These are phyloP conservation scores for Podospora comata DNA, from an alignment of 495 filamentous ascomycete species.

Conservation along the genomic window DNA sequence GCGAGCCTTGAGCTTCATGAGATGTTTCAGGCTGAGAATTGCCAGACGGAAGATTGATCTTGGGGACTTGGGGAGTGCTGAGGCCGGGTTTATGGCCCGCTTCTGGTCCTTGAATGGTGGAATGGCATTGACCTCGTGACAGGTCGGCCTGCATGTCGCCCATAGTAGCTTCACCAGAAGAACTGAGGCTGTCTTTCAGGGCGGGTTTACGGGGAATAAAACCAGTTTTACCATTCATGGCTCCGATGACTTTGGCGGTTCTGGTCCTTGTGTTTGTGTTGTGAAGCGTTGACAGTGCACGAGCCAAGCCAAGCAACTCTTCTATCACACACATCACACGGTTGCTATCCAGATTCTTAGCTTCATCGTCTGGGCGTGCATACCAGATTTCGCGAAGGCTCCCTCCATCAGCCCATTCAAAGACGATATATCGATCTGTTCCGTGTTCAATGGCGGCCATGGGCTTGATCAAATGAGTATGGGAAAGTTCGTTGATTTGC, in stretches of 20 bases:
- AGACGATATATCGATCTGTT: background rate
- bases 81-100: no score
- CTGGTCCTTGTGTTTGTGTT: background rate
- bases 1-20: no score
- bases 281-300: background rate
- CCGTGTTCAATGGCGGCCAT: slow-evolving; percentile 6
- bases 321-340: background rate
- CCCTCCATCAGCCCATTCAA: slow-evolving; percentile 13
- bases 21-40: no score
- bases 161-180: no score
- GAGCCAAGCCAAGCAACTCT: background rate
- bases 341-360: background rate
- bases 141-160: no score
- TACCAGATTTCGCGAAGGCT: slow-evolving; percentile 10
- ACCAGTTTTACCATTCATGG: no score
- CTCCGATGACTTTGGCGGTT: background rate
- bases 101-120: no score
- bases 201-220: no score
- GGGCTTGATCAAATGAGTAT: slow-evolving; percentile 10
- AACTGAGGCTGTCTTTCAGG: no score
- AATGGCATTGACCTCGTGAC: no score
- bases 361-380: background rate
- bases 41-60: no score
- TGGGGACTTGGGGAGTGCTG: no score
- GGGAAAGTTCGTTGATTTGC: slow-evolving; percentile 8